Percentiles rank a stretch among this genome's conserved stretches.
Evolutionary conservation across 805 yeast species (phyloP).

Genomic region (Saturnispora saitoi): DNA sequence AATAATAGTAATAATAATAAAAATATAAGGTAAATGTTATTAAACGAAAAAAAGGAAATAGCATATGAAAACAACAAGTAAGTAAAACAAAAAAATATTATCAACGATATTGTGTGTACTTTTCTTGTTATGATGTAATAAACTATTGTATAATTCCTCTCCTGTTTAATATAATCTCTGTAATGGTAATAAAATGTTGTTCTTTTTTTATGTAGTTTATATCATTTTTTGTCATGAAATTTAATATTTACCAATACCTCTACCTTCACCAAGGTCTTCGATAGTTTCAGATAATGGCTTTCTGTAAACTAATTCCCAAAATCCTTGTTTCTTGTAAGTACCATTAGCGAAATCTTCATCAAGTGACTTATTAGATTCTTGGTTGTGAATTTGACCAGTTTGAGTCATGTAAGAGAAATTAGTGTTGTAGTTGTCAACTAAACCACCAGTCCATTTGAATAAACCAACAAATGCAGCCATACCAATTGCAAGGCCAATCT

Average conservation of each 20-base stretch:
- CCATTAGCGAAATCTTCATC: slow-evolving; percentile 27
- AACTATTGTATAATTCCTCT: no score
- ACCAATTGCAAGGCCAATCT: slow-evolving; percentile 39
- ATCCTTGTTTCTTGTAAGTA: slow-evolving; percentile 41
- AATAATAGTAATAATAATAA: slow-evolving; percentile 5
- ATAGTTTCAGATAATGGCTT: slow-evolving; percentile 76
- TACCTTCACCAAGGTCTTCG: slow-evolving; percentile 62
- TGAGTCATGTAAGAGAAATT: slow-evolving; percentile 35
- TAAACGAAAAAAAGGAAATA: neutral
- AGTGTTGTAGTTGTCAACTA: slow-evolving; percentile 36
- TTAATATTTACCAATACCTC: slow-evolving; percentile 40
- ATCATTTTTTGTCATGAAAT: neutral
- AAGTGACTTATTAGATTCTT: slow-evolving; percentile 29
- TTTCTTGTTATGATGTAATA: no score
- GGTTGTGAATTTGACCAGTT: slow-evolving; percentile 33
- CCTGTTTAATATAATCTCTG: no score
- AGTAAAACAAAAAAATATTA: no score
- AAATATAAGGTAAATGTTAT: slow-evolving; percentile 3
- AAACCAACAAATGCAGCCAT: slow-evolving; percentile 38
- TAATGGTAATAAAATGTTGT: neutral
- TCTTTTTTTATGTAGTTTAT: neutral
- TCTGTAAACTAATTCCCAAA: slow-evolving; percentile 77
- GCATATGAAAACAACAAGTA: no score
- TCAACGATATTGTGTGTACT: no score
- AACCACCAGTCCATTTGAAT: slow-evolving; percentile 48